A percentile compares a stretch with the other conserved stretches of the same genome.
Conservation (phyloP, 2,329 filamentous ascomycete genomes). For the Tothia fuscella region DNA sequence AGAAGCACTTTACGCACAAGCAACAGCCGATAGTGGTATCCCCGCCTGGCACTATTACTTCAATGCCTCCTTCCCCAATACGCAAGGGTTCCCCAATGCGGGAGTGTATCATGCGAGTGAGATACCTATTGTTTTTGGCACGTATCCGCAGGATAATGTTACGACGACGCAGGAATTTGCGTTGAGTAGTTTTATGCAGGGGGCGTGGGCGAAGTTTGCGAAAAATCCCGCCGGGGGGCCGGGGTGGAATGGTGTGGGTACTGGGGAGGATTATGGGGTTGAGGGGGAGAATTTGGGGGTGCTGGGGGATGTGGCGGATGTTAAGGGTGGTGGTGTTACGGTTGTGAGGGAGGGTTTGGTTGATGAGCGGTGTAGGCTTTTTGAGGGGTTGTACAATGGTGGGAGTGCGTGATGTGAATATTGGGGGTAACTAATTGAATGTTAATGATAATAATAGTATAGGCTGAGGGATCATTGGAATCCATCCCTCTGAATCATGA, state of each 20-base stretch:
- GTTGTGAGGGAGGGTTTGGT: slow-evolving; percentile 18
- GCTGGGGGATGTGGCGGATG: slow-evolving; percentile 17
- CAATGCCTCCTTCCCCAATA: slow-evolving; percentile 24
- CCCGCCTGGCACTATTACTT: slow-evolving; percentile 15
- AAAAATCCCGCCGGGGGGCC: slow-evolving; percentile 25
- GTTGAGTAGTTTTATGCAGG: slow-evolving; percentile 22
- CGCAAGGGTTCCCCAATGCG: slow-evolving; percentile 18
- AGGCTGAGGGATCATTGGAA: no score
- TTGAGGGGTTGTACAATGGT: slow-evolving; percentile 14
- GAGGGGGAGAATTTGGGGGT: not conserved
- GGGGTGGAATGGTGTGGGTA: slow-evolving; percentile 22
- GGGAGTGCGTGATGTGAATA: no score
- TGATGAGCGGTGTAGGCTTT: slow-evolving; percentile 19
- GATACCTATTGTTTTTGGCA: slow-evolving; percentile 25
- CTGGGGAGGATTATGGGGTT: not conserved
- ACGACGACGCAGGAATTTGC: slow-evolving; percentile 22
- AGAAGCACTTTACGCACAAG: not conserved
- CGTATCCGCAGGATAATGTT: slow-evolving; percentile 15
- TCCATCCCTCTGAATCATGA: no score
- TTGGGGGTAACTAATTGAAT: no score
- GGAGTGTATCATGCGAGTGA: slow-evolving; percentile 25
- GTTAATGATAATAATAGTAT: no score
- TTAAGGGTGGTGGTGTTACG: slow-evolving; percentile 18
- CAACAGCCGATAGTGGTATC: not conserved
- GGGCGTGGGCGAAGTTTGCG: slow-evolving; percentile 25